Base-by-base conservation (phyloP, 176 grass and related monocot species). In the Eleusine indica region DNA sequence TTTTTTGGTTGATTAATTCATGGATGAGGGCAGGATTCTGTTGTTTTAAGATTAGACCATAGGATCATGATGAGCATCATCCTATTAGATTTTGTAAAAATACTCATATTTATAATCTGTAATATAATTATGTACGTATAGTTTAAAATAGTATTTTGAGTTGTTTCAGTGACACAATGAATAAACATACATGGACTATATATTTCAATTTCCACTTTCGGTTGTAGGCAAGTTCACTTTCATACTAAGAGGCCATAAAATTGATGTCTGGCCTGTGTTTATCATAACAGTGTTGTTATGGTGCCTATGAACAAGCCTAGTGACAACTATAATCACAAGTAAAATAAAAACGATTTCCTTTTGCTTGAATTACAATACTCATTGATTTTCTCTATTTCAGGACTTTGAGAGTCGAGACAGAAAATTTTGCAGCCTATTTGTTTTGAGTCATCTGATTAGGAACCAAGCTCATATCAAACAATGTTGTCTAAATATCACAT, bases 371-470 rank as follows among this genome's bases (percentile, higher is more conserved):
- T 84, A 3, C 22, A 77, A 22, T n/a, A 58, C 30, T 60, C 39
- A 11, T 30, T 16, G 39, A 68, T 73, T 14, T 9, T 30, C 47
- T 66, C 58, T 47, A 39, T 57, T 53, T 14, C 22, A 44, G 57
- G 1, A 14, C 14, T 38, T 79, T 58, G 25, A 73, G 13, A 64
- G 32, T 78, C 47, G 25, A 73, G 19, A 64, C 71, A 57, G 71
- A 78, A 9, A 73, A 47, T 39, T 66, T 68, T 56, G 56, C 63
- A 62, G 2, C 2, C 7, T 66, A 54, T 75, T 67, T 75, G 7
- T 68, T 51, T 78, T 3, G 18, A 83, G 13, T 30, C 63, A 63
- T 75, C 49, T 82, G 30, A 70, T 68, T 76, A 53, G 74, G 28
- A 68, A 48, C 18, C 39, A 46, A 68, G 21, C 58, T 76, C 14